Evolutionary conservation across 306 rosid genomes (phyloP), one percentile per base, ranked within the genome.

Genomic region (Alnus rubra): DNA sequence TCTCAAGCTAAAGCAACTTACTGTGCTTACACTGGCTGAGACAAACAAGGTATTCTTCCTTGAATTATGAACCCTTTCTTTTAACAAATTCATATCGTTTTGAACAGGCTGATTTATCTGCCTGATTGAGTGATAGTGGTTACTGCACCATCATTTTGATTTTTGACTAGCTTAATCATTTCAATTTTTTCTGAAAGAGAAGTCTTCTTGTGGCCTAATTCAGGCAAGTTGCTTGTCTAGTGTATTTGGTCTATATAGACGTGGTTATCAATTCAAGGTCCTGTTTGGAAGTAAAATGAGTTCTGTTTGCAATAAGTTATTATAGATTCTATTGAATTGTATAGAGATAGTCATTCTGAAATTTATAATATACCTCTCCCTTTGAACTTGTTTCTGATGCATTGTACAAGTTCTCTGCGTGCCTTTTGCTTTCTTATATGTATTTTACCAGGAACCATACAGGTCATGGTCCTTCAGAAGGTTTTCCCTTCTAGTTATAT

Each of bases 1-100:
- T 81, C 90, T 95, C 62, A 95, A 95, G 86, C 87, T 95, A 45
- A 95, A 87, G 90, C 98, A 95, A 80, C 97, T 95, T 74, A 95
- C 98, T n/a, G 97, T 95, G 64, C 98, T 95, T 79, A 92, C 98
- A n/a, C 83, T 95, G 86, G 92, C 98, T 3, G 98, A 91, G 88
- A 89, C 92, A 13, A 74, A 88, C 89, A 92, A 95, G 94, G 98
- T 89, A 88, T 44, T 69, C 4, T 44, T 62, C 73, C 74, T 63
- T 64, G 59, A 42, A 50, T 75, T 76, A 50, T 8, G 16, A 58
- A 50, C 53, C 52, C 18, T 68, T 58, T 60, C 63, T 54, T 58
- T 28, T 71, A 54, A 35, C 7, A 16, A 11, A 35, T 60, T 69
- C 7, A 35, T 31, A 16, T 6, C 33, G 19, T 63, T 71, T 45